Evolutionary conservation across 495 filamentous ascomycete species (phyloP), one percentile per base, ranked within the genome.

Genomic region (Penicillium parvum): DNA sequence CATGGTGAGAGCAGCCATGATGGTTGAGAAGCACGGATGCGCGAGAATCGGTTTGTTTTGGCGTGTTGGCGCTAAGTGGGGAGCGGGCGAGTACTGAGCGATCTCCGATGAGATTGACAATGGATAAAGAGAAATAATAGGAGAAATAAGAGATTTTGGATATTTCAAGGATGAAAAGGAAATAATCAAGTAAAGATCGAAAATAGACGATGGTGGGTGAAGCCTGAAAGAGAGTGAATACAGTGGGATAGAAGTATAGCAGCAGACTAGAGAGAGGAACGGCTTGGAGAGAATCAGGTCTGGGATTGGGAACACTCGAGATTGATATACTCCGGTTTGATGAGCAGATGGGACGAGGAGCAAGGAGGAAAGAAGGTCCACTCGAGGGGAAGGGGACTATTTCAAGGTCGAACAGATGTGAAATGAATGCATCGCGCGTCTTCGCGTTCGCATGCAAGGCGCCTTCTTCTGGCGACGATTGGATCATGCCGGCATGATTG

Each of bases 1-100:
- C 64, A 71, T 68, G 38, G 66, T 65, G 54, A 72, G 61, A 40
- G 68, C 53, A 17, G 65, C 64, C 66, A 69, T 71, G 42, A 26
- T 55, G 50, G 44, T 36, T 38, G 27, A 32, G 30, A n/a, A 37
- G 35, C 10, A 21, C 18, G 23, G 22, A 37, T 11, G 45, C 37
- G 39, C 19, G 44, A 32, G 29, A 35, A 37, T 28, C 7, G 50
- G 32, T 52, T 61, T 61, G 57, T 61, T 61, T 61, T 61, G 57
- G 48, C 34, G 47, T 50, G 37, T 32, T 33, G 40, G 41, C 52
- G 45, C 55, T 48, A 57, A 61, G 54, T 55, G 57, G 54, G 41
- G 41, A 25, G 11, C 23, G n/a, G n/a, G n/a, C n/a, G n/a, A n/a
- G n/a, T n/a, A n/a, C n/a, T n/a, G n/a, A n/a, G n/a, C n/a, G n/a